Conservation (phyloP, 2,329 filamentous ascomycete species). For the Blumeria hordei region DNA sequence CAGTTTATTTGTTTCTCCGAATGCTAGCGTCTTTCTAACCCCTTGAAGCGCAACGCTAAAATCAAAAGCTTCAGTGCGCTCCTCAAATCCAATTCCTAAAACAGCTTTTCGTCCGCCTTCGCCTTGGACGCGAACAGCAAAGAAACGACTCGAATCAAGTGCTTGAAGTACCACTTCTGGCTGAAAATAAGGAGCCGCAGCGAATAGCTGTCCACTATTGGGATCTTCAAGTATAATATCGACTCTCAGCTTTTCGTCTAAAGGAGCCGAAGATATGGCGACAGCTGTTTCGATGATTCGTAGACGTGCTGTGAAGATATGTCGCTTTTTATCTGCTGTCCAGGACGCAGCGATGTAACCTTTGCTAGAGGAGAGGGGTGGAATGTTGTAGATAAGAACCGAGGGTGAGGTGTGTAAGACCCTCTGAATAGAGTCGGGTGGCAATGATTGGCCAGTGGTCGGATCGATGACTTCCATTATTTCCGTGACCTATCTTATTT, state of each 20-base stretch:
- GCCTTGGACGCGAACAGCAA: conserved; percentile 59
- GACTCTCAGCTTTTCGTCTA: conserved; percentile 34
- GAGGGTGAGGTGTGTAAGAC: conserved; percentile 51
- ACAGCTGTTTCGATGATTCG: conserved; percentile 56
- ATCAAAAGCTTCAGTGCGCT: conserved; percentile 66
- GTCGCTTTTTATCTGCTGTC: conserved; percentile 45
- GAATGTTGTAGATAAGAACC: conserved; percentile 74
- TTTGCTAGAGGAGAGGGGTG: conserved; percentile 51
- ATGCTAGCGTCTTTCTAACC: conserved; percentile 42
- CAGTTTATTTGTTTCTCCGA: conserved; percentile 21
- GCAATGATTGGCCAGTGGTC: conserved; percentile 41
- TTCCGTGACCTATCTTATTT: not conserved
- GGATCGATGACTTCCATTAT: conserved; percentile 30
- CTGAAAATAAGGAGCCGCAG: conserved; percentile 54
- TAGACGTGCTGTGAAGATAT: conserved; percentile 69
- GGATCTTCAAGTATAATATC: conserved; percentile 64
- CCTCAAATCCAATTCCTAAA: conserved; percentile 69
- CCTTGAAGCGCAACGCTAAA: conserved; percentile 63
- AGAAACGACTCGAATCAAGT: conserved; percentile 61
- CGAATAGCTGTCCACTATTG: conserved; percentile 50
- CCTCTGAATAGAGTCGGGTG: conserved; percentile 59
- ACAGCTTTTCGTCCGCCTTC: conserved; percentile 52
- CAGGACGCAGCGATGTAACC: conserved; percentile 58
- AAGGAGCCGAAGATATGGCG: conserved; percentile 10
- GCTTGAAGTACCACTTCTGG: conserved; percentile 48